phyloP scores from a whole-genome alignment of 208 protist species.

The Chromosphaera perkinsii region DNA sequence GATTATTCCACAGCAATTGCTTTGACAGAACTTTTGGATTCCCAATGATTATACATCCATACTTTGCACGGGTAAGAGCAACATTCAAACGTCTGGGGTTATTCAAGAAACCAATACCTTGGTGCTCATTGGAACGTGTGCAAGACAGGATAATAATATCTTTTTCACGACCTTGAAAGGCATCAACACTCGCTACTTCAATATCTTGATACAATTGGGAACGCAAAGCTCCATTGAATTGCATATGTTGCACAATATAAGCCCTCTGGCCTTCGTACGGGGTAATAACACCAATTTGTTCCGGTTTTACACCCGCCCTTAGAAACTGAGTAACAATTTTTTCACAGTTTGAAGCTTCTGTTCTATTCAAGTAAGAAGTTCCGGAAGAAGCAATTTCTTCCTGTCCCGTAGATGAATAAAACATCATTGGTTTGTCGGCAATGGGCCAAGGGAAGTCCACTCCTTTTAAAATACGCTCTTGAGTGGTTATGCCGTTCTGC shows the following conservation, averaged over 20 bases:
- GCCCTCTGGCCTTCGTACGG: constrained; percentile 92
- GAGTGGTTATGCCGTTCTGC: constrained; percentile 83
- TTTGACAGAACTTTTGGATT: constrained; percentile 80
- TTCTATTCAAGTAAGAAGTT: constrained; percentile 92
- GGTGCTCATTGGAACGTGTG: constrained; percentile 84
- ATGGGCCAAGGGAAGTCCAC: constrained; percentile 81
- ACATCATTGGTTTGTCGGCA: constrained; percentile 80
- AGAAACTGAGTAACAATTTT: constrained; percentile 84
- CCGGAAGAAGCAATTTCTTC: constrained; percentile 81
- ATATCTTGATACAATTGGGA: constrained; percentile 71
- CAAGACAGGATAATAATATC: constrained; percentile 95
- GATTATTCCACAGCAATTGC: constrained; percentile 69
- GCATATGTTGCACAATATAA: constrained; percentile 77
- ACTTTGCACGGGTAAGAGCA: constrained; percentile 86
- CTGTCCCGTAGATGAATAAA: constrained; percentile 73
- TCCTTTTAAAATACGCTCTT: constrained; percentile 47
- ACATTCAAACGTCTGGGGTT: constrained; percentile 92
- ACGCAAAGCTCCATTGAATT: constrained; percentile 62
- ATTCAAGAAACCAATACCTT: constrained; percentile 91
- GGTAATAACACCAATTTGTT: constrained; percentile 91
- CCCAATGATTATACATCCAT: constrained; percentile 88
- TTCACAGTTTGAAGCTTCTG: constrained; percentile 66
- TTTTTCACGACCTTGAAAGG: constrained; percentile 87
- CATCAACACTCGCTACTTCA: constrained; percentile 61
- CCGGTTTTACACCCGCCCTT: constrained; percentile 64